Percentiles rank a stretch among this genome's conserved stretches.
Evolutionary conservation across 31 red algal species (phyloP).

Genomic region (Odonthalia washingtoniensis): DNA sequence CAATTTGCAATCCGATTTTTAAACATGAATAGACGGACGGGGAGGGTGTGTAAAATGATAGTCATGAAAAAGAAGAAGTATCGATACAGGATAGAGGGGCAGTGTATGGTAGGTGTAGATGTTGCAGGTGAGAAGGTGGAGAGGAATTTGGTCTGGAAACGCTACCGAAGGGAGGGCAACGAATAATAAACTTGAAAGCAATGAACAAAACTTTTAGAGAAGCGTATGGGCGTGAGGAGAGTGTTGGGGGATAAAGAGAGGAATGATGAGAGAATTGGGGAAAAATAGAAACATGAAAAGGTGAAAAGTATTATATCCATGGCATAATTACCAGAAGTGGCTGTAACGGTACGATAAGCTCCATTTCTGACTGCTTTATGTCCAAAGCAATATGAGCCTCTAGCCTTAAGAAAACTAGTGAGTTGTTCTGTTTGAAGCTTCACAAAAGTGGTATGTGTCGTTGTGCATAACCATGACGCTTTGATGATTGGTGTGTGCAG

Average conservation of each 20-base stretch:
- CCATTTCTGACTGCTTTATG: not conserved
- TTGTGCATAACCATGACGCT: not conserved
- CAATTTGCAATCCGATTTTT: constrained; percentile 46
- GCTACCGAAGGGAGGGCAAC: constrained; percentile 73
- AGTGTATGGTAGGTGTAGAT: too few species aligned
- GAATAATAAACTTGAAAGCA: constrained; percentile 35
- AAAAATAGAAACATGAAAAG: too few species aligned
- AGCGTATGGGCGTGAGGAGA: constrained; percentile 50
- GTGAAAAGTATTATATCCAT: constrained; percentile 67
- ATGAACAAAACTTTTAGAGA: constrained; percentile 45
- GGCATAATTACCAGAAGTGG: constrained; percentile 94
- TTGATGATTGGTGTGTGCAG: not conserved
- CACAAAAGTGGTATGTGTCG: constrained; percentile 34
- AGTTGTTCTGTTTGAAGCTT: constrained; percentile 80
- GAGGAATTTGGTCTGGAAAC: constrained; percentile 90
- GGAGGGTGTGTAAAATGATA: constrained; percentile 60
- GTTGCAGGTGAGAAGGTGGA: too few species aligned
- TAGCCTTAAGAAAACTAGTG: constrained; percentile 74
- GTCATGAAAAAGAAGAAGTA: too few species aligned
- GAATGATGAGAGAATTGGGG: too few species aligned
- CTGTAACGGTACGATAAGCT: constrained; percentile 56
- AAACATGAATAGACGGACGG: not conserved
- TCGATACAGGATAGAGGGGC: too few species aligned
- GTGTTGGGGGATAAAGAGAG: constrained; percentile 16
- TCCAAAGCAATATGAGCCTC: constrained; percentile 58